Evolutionary conservation across 805 yeast species (phyloP).

Genomic region (Vanderwaltozyma tropicalis): DNA sequence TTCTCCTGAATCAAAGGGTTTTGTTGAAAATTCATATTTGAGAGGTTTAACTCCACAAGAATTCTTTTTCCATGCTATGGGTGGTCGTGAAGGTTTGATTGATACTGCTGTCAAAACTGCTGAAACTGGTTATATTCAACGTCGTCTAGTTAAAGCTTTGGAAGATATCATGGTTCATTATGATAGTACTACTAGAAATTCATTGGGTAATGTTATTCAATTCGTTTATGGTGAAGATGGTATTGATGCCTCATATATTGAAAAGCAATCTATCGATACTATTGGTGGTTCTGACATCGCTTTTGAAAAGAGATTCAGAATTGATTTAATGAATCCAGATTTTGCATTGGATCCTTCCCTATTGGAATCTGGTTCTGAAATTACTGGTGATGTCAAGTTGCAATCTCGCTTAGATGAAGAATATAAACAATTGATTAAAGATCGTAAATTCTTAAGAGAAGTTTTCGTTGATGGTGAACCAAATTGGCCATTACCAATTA

Average conservation of each 20-base stretch:
- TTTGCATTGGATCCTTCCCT: slow-evolving; percentile 56
- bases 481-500: slow-evolving; percentile 96
- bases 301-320: slow-evolving; percentile 74
- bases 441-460: slow-evolving; percentile 69
- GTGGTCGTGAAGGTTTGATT: slow-evolving; percentile 99
- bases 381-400: slow-evolving; percentile 76
- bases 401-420: slow-evolving; percentile 79
- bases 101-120: slow-evolving; percentile 99
- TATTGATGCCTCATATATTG: slow-evolving; percentile 95
- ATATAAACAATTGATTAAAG: slow-evolving; percentile 63
- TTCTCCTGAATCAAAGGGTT: slow-evolving; percentile 97
- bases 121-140: slow-evolving; percentile 96
- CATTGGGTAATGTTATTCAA: slow-evolving; percentile 92
- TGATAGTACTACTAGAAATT: slow-evolving; percentile 96
- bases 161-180: slow-evolving; percentile 97
- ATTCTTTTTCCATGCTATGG: slow-evolving; percentile 98
- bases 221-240: slow-evolving; percentile 99
- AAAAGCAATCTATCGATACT: slow-evolving; percentile 89
- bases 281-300: slow-evolving; percentile 84
- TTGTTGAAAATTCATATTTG: slow-evolving; percentile 91
- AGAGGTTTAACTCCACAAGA: slow-evolving; percentile 98
- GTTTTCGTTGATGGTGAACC: slow-evolving; percentile 90
- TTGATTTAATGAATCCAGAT: slow-evolving; percentile 72
- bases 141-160: slow-evolving; percentile 92
- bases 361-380: slow-evolving; percentile 83